phyloP scores from a whole-genome alignment of 306 rosid species.

The Chamaecrista fasciculata region DNA sequence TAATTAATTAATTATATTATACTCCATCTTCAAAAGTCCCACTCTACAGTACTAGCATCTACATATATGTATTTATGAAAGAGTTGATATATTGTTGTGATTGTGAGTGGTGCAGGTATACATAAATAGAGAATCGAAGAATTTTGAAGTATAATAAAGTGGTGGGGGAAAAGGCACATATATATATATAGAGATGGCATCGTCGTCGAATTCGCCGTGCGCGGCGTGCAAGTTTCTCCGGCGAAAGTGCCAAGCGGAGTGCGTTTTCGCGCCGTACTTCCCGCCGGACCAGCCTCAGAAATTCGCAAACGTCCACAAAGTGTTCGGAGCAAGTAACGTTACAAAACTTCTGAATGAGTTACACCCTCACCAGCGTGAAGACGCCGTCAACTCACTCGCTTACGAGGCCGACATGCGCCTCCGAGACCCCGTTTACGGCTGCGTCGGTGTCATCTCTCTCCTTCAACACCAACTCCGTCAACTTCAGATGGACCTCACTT shows the following conservation, averaged over 20 bases:
- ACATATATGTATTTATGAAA: too few species aligned
- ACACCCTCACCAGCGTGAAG: conserved; percentile 93
- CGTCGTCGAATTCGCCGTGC: conserved; percentile 71
- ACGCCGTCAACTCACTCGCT: conserved; percentile 94
- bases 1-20: too few species aligned
- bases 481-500: conserved; percentile 83
- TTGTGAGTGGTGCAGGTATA: conserved; percentile 3
- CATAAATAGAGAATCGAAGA: too few species aligned
- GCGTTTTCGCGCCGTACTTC: conserved; percentile 91
- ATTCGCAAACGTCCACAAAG: conserved; percentile 88
- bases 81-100: too few species aligned
- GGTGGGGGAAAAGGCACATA: neutral
- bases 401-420: conserved; percentile 96
- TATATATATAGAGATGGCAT: too few species aligned
- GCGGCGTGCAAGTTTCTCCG: conserved; percentile 96
- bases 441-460: conserved; percentile 89
- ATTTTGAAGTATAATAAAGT: too few species aligned
- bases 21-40: neutral
- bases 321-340: conserved; percentile 92
- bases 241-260: conserved; percentile 92
- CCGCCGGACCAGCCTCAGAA: conserved; percentile 98
- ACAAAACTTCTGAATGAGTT: conserved; percentile 86
- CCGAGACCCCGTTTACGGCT: conserved; percentile 93
- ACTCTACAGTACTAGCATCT: too few species aligned
- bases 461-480: conserved; percentile 97